phyloP scores from a whole-genome alignment of 2,329 filamentous ascomycete species.

The Fusarium avenaceum region DNA sequence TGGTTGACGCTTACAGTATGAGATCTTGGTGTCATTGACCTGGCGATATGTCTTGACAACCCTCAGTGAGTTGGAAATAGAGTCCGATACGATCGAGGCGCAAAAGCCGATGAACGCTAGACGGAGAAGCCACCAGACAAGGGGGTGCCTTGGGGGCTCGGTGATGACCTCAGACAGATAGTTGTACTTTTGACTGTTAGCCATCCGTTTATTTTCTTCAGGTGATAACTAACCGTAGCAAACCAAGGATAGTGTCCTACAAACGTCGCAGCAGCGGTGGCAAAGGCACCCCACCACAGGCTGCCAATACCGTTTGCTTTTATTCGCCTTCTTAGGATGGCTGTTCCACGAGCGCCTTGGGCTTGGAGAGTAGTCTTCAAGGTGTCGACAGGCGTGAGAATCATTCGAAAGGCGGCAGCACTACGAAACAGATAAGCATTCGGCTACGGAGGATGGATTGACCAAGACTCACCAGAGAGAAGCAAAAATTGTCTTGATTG shows the following conservation, averaged over 20 bases:
- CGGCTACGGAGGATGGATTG: not conserved
- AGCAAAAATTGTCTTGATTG: conserved; percentile 61
- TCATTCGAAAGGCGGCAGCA: conserved; percentile 62
- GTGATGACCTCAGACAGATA: conserved; percentile 56
- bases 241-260: conserved; percentile 66
- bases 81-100: conserved; percentile 61
- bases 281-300: conserved; percentile 64
- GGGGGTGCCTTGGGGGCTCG: conserved; percentile 57
- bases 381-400: conserved; percentile 63
- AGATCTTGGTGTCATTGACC: conserved; percentile 62
- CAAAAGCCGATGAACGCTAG: conserved; percentile 56
- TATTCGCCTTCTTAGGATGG: conserved; percentile 59
- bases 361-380: conserved; percentile 65
- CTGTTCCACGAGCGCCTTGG: conserved; percentile 59
- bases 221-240: conserved; percentile 55
- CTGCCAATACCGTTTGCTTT: conserved; percentile 61
- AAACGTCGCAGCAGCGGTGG: conserved; percentile 63
- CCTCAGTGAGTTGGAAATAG: conserved; percentile 62
- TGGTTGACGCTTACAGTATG: conserved; percentile 55
- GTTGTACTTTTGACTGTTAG: conserved; percentile 58
- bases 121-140: conserved; percentile 59
- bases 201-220: rapidly evolving
- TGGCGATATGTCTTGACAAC: conserved; percentile 65
- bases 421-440: conserved; percentile 38
- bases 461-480: conserved; percentile 55